Evolutionary conservation across 1,139 yeast genomes (phyloP), one percentile per base, ranked within the genome.

Genomic region (Williopsis jadinii): DNA sequence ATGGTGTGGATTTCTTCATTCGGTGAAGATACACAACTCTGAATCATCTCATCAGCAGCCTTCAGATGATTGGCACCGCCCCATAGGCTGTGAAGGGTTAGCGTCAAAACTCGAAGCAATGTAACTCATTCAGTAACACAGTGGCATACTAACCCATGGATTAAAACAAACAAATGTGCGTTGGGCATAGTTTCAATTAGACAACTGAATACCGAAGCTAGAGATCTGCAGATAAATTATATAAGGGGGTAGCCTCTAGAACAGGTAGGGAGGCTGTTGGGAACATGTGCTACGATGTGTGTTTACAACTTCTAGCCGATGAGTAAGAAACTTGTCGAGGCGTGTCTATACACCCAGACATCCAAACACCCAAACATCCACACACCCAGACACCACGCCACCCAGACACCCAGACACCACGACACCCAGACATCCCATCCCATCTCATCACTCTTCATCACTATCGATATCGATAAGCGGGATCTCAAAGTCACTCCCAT

Each of bases 51-150:
- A 49, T 77, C 80, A 38, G 85, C 63, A 11, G 84, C 69, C 33
- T 69, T 63, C 75, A 88, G 68, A 59, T 88, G 95, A 36, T 71
- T 70, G 5, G 92, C 84, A 34, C 82, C 79, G 3, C 97, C 97
- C 85, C 95, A 86, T 30, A 90, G 67, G 9, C 78, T 67, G 30
- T 19, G 11, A 13, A 3, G 11, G 11, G 24, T 28, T 31, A 26
- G 38, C 31, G 24, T 19, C 24, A 19, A 19, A 19, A 19, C 24
- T 19, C 6, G 24, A 13, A 12, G 32, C 32, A 19, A 12, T 28
- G 10, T 19, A 12, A 12, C 24, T 19, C 24, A 19, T 19, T 19
- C 6, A 19, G 24, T 19, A 6, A 10, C 10, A 30, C 6, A 15
- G n/a, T 33, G 14, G 4, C n/a, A 24, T 9, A 57, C 71, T 30